Percentiles rank a stretch among this genome's conserved stretches.
These are phyloP conservation scores for Fusarium verticillioides DNA, from an alignment of 2,329 filamentous ascomycete genomes.

Conservation along the genomic window DNA sequence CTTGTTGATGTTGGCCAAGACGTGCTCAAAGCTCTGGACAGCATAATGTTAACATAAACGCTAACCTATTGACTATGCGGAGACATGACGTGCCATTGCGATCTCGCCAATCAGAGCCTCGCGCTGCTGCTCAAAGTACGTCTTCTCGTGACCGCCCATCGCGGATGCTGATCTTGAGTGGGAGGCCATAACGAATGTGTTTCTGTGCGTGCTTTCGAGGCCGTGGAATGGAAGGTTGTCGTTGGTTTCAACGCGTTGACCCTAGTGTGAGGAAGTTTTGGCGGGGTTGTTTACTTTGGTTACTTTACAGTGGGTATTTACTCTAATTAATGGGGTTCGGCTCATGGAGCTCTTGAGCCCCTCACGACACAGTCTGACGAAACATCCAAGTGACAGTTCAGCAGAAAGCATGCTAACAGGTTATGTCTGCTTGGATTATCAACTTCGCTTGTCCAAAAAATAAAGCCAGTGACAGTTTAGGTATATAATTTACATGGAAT, in stretches of 20 bases:
- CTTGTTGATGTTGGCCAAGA: constrained; percentile 95
- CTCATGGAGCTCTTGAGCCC: neutral
- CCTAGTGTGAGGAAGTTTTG: constrained; percentile 15
- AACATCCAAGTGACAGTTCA: neutral
- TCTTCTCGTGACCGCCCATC: constrained; percentile 55
- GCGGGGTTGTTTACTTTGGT: constrained; percentile 29
- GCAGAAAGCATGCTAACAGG: neutral
- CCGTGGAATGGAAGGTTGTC: neutral
- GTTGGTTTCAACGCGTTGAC: constrained; percentile 22
- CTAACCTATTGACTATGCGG: neutral
- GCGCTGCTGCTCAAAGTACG: constrained; percentile 82
- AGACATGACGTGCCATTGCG: constrained; percentile 65
- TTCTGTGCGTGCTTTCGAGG: neutral
- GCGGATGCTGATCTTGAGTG: constrained; percentile 44
- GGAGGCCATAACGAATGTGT: constrained; percentile 46
- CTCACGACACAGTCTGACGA: neutral
- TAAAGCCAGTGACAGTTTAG: neutral
- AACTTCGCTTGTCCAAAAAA: neutral
- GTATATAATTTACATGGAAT: neutral
- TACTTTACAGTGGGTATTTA: neutral
- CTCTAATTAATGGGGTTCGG: constrained; percentile 12
- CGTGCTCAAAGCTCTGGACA: constrained; percentile 81
- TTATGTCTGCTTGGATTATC: neutral
- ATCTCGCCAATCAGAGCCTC: constrained; percentile 78
- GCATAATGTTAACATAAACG: neutral